Base-by-base conservation (phyloP, 2,329 filamentous ascomycete genomes). In the Neonectria hederae region DNA sequence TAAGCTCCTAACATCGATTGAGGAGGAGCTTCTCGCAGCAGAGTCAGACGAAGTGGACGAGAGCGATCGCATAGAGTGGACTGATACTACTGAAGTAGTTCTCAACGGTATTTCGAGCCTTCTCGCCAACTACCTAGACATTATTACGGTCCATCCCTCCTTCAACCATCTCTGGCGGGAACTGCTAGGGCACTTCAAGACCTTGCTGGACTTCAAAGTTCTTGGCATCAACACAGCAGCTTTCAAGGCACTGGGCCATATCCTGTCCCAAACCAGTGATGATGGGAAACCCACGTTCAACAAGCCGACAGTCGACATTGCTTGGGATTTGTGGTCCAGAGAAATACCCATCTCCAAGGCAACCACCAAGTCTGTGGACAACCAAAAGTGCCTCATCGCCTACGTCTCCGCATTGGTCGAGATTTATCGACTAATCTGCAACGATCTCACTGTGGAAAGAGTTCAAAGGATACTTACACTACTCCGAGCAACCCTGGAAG, bases 381-480 rank as follows among this genome's bases (percentile, higher is more conserved):
- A 96, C 69, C 93, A 97, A 75, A 90, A 90, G 61, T 94, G 92
- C 11, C 86, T 95, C n/a, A 81, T 92, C 30, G 92, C 94, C n/a
- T 97, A 97, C 79, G 87, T 96, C 1, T 86, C 89, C 22, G 86
- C 91, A 1, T 86, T 96, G 43, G 83, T 89, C 60, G 90, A 96
- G 70, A 84, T 98, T 1, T 97, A 97, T 74, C 86, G 88, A 1
- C 85, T 97, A 5, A 87, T 93, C 52, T 85, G 90, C 62, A 79
- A 83, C 8, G 85, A 88, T 17, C 81, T 97, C 21, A 85, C 86
- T 10, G 81, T 87, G 0, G 83, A 88, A 3, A 85, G 87, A 51
- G 87, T 94, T 9, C 81, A 84, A 43, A 85, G 84, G n/a, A 90
- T 97, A 77, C 83, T 97, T 1, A 81, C 81, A 3, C 87, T 97